phyloP scores from a whole-genome alignment of 1,284 basidiomycete genomes.

The Leccinum ponderosum region DNA sequence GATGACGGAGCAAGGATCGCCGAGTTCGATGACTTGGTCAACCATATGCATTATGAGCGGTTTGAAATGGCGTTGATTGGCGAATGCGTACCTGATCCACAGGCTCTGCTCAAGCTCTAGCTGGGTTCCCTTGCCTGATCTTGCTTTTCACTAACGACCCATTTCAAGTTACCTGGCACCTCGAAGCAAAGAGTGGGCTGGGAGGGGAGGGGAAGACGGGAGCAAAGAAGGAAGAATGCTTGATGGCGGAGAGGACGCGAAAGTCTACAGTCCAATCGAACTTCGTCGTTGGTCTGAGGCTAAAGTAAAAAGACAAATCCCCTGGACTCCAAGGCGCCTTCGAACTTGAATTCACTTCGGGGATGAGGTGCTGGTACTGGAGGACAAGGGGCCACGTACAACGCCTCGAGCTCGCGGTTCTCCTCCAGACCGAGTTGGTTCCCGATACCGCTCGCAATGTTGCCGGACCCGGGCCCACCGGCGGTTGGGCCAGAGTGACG shows the following conservation, averaged over 20 bases:
- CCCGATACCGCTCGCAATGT: slow-evolving; percentile 13
- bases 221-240: slow-evolving; percentile 70
- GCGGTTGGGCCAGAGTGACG: background rate
- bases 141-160: slow-evolving; percentile 60
- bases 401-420: slow-evolving; percentile 21
- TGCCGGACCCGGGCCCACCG: background rate
- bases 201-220: slow-evolving; percentile 48
- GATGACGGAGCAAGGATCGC: slow-evolving; percentile 41
- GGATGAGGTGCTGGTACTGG: background rate
- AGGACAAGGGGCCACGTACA: slow-evolving; percentile 4
- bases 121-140: slow-evolving; percentile 34
- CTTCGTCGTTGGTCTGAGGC: no score
- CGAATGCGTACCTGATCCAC: slow-evolving; percentile 34
- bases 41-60: background rate
- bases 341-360: no score
- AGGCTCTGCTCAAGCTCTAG: slow-evolving; percentile 59
- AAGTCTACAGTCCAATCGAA: slow-evolving; percentile 49
- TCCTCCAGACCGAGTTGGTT: slow-evolving; percentile 27
- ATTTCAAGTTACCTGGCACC: slow-evolving; percentile 41
- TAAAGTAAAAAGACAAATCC: no score
- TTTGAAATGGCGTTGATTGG: background rate
- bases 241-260: slow-evolving; percentile 85
- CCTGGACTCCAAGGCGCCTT: no score
- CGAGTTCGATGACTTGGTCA: slow-evolving; percentile 27
- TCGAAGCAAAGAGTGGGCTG: slow-evolving; percentile 50